Conservation (phyloP, 768 basidiomycete species). For the Hygrocybe coccinea region DNA sequence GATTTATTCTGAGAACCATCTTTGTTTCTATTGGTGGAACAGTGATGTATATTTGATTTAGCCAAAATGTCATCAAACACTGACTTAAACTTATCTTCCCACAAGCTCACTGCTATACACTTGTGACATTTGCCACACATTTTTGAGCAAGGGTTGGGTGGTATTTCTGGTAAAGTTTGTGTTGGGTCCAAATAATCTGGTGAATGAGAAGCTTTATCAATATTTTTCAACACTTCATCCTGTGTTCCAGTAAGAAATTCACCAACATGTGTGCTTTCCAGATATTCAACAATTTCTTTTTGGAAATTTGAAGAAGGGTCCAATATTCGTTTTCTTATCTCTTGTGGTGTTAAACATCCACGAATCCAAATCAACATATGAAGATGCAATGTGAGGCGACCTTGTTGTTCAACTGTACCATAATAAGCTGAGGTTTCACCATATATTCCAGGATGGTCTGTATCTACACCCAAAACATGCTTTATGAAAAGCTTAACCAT, state of each 20-base stretch:
- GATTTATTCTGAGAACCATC: constrained; percentile 13
- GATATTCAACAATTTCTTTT: constrained; percentile 17
- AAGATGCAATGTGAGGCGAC: constrained; percentile 33
- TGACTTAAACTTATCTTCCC: constrained; percentile 17
- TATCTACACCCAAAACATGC: constrained; percentile 19
- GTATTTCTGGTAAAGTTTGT: constrained; percentile 16
- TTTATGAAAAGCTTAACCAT: constrained; percentile 22
- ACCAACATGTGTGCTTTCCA: constrained; percentile 23
- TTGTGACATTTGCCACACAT: constrained; percentile 3
- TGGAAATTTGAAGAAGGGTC: constrained; percentile 17
- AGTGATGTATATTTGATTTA: constrained; percentile 29
- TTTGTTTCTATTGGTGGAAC: constrained; percentile 15
- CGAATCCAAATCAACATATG: constrained; percentile 38
- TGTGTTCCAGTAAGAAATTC: constrained; percentile 29
- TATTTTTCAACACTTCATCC: constrained; percentile 16
- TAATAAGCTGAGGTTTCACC: constrained; percentile 29
- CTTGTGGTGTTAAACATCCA: constrained; percentile 26
- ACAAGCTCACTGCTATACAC: constrained; percentile 6
- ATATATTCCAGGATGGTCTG: constrained; percentile 21
- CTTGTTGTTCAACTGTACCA: constrained; percentile 35
- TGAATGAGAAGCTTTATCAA: constrained; percentile 1
- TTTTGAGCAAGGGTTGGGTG: constrained; percentile 16
- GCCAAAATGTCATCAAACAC: constrained; percentile 24
- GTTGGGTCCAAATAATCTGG: constrained; percentile 18
- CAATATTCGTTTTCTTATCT: constrained; percentile 28